Base-by-base conservation (phyloP, 441 rosid genomes). In the Melianthus villosus region DNA sequence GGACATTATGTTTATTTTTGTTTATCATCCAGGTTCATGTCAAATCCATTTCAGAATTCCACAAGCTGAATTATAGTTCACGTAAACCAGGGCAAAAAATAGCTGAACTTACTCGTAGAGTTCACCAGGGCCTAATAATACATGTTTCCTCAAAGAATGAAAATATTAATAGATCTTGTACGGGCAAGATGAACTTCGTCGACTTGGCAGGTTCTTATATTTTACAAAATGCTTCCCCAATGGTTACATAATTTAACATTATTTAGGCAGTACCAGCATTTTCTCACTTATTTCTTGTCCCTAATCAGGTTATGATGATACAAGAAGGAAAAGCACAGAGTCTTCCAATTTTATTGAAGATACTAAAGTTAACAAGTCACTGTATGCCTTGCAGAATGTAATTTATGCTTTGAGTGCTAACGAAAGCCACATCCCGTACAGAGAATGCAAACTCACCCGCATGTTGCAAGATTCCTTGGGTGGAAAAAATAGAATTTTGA, bases 391-490 rank as follows among this genome's bases (percentile, higher is more conserved):
- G 20, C 77, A 69, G 19, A 76, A 76, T 37, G 91, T 82, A 39
- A 35, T 76, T 44, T 65, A 48, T 47, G 74, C 94, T 30, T 51
- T 82, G 43, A 76, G 54, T 38, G 67, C 72, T 23, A 72, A 72
- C 41, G 83, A 72, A 42, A 49, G 45, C 16, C 79, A 72, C 42
- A 69, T 82, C 22, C 91, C 91, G 9, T 82, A 73, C 55, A 70
- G 94, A 13, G 91, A 76, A 61, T 79, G 81, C 55, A 76, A 68
- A 55, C 65, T 82, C 19, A 73, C 86, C 25, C 77, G 63, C 33
- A 56, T 82, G 76, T 50, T 79, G 63, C 72, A 71, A 48, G 83
- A 76, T 38, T 82, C 86, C 11, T 49, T 82, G 7, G 66, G 67
- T 53, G 69, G 81, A 42, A 42, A 38, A 27, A 64, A 50, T 56